Base-by-base conservation (phyloP, 1,284 basidiomycete species). In the Coniophora puteana region DNA sequence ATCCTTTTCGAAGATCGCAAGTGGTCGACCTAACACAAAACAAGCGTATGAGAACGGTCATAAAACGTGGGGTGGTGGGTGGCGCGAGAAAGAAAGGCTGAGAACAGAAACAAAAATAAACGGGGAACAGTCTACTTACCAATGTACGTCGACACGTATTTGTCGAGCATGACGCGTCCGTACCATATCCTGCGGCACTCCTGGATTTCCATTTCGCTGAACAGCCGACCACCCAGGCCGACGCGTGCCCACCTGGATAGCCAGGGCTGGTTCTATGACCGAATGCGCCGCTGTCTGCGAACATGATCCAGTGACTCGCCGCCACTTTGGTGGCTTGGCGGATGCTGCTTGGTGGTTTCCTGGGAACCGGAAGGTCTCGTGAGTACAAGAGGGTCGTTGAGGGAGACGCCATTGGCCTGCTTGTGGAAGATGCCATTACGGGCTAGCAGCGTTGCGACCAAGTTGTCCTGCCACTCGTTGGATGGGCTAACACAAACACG, bases 121-220 rank as follows among this genome's bases (percentile, higher is more conserved):
- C 17, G 10, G 8, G 26, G 30, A 24, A 47, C 32, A 36, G 40
- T 23, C 40, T 52, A 56, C 70, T 43, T 51, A 71, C 81, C 88
- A 45, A 90, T 89, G 61, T 90, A 90, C 20, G 83, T 74, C 43
- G 82, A 81, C 25, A 89, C 78, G 62, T 89, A 89, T 58, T 82
- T 80, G 60, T 92, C 89, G 75, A 92, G 77, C 31, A 84, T 64
- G 32, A 90, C 76, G 55, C 87, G 90, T 8, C 76, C 78, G 66
- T 80, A 89, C 89, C 89, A 93, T 23, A 90, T 81, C 36, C 87
- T 67, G 50, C 83, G 74, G 37, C 89, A 70, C 54, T 86, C 80
- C 55, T 86, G 78, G 49, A 89, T 69, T 62, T 89, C 83, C 55
- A 71, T 70, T 45, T 69, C 64, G 2, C 70, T 71, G 57, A 90